phyloP scores from a whole-genome alignment of 2,329 filamentous ascomycete genomes.

The Aaosphaeria pasadenensis region DNA sequence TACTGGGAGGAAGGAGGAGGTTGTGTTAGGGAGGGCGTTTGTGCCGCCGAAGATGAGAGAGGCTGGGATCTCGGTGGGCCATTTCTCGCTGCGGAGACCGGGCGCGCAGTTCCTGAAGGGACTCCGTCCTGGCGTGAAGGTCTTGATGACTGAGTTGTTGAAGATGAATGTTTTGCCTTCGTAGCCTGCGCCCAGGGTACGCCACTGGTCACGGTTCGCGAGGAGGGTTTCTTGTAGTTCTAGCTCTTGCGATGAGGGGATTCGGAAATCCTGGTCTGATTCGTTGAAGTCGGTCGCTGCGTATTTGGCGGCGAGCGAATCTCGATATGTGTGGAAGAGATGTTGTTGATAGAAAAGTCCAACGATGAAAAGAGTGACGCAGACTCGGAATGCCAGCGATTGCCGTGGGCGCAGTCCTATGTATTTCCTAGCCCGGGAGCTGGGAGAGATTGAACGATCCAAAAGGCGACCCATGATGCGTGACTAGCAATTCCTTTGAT shows the following conservation, averaged over 20 bases:
- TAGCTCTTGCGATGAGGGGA: background rate
- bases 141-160: constrained; percentile 22
- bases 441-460: too few relatives aligned
- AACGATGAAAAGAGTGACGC: constrained; percentile 11
- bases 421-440: too few relatives aligned
- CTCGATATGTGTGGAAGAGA: constrained; percentile 13
- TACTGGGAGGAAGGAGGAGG: background rate
- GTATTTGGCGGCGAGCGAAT: constrained; percentile 19
- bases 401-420: too few relatives aligned
- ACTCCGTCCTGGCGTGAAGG: constrained; percentile 18
- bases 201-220: constrained; percentile 16
- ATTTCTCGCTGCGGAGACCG: background rate
- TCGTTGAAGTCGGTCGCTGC: constrained; percentile 1
- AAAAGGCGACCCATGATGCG: too few relatives aligned
- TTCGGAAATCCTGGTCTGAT: background rate
- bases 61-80: background rate
- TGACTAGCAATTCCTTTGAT: too few relatives aligned
- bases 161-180: constrained; percentile 22
- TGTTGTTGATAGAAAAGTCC: constrained; percentile 15
- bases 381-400: background rate
- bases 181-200: constrained; percentile 17
- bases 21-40: background rate
- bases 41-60: background rate
- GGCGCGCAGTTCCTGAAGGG: constrained; percentile 24
- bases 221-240: constrained; percentile 12